Base-by-base conservation (phyloP, 179 eudicot species). In the Amaranthus tricolor region DNA sequence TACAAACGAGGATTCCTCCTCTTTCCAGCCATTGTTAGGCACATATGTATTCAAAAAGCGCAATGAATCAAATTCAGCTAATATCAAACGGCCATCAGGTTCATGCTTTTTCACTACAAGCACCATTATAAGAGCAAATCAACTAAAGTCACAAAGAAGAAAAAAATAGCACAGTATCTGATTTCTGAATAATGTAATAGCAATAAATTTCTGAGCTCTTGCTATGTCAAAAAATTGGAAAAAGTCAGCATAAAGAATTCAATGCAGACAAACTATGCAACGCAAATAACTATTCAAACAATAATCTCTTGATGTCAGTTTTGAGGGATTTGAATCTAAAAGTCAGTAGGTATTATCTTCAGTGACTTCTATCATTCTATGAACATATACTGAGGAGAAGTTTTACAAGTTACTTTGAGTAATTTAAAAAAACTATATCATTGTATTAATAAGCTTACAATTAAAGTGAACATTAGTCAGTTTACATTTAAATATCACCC, bases 11-110 rank as follows among this genome's bases (percentile, higher is more conserved):
- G 91, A 79, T 76, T 91, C 97, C 74, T 95, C 99, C 63, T 95
- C 99, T 88, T 95, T 93, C 99, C 99, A 95, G 53, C 99, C 99
- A 86, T 95, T 93, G 82, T 95, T 95, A 48, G 99, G 99, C 16
- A 86, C 91, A 82, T 95, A 95, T 12, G 99, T 95, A 75, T 95
- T 95, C 67, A 95, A 72, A 68, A 93, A 68, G 69, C 85, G 90
- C 78, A 90, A 86, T 8, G 98, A 84, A 57, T 91, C 92, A 78
- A 95, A 95, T 85, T 95, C 99, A 63, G 96, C 99, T 73, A 95
- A 74, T 76, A 90, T 89, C 47, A 95, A 91, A 31, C 99, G 93
- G n/a, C 99, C 99, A 82, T 95, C 97, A 73, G 83, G 86, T 75
- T 95, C 99, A 76, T 95, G 99, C 86, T 86, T 95, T 76, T 91